Evolutionary conservation across 495 filamentous ascomycete genomes (phyloP), one percentile per base, ranked within the genome.

Genomic region (Aspergillus diversus): DNA sequence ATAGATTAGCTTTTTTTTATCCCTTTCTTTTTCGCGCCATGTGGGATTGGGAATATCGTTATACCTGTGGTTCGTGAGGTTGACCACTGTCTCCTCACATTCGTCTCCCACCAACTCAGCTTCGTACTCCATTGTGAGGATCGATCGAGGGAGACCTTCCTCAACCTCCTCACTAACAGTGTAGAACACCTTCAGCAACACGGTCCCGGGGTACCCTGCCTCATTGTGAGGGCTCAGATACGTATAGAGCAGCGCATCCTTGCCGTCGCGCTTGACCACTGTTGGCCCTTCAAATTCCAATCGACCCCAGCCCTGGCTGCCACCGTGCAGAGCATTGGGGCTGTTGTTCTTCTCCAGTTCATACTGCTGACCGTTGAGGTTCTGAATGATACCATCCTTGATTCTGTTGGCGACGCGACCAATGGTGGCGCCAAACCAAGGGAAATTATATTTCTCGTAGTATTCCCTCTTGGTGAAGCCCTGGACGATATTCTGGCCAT

Each of bases 1-100:
- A 3, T 27, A 49, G 7, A 50, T 52, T 34, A 32, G 17, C 49
- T 35, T 31, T 5, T 0, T 21, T 31, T 37, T 15, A 21, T 8
- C 5, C 46, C 17, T 8, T 11, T 50, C 0, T 7, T 31, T 50
- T 7, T 31, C n/a, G 7, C 17, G 47, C 5, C 17, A 4, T 7
- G 47, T 9, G 11, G 47, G 7, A 43, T 43, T 27, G 21, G 33
- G 5, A 13, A 15, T 12, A 9, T 32, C 34, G 49, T 74, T 82
- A 60, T 78, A 96, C 92, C 91, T 95, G 77, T 98, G 94, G 77
- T 98, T 98, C 33, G 94, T 98, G 67, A 97, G 82, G 69, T 91
- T 94, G 65, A 97, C 83, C 4, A 88, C 89, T 0, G 94, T 97
- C 82, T 97, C 94, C 27, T 92, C 86, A 27, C 87, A 87, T 34